A percentile compares a stretch with the other conserved stretches of the same genome.
These are phyloP conservation scores for Atalantia buxifolia DNA, from an alignment of 345 rosid species.

Conservation along the genomic window DNA sequence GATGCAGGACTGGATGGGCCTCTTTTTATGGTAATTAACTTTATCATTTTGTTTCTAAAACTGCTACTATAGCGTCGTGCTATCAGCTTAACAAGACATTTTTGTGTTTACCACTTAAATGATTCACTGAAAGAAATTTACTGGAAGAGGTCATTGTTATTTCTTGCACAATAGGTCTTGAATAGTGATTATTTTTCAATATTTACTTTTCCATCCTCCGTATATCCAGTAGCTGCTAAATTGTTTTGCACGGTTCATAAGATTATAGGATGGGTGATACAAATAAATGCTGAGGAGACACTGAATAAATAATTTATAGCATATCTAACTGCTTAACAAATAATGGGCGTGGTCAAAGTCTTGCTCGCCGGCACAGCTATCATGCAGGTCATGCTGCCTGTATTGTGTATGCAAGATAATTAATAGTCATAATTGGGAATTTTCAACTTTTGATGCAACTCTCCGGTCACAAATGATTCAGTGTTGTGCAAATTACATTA, in stretches of 20 bases:
- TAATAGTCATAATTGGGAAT: not conserved
- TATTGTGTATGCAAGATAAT: not conserved
- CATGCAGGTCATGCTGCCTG: not conserved
- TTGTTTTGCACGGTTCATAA: not conserved
- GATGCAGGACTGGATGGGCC: conserved; percentile 71
- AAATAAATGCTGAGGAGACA: not conserved
- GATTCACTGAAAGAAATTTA: not conserved
- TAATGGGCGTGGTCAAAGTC: not conserved
- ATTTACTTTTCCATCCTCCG: not conserved
- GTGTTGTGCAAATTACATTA: not conserved
- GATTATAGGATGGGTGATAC: not conserved
- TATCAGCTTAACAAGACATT: not conserved
- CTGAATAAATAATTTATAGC: not conserved
- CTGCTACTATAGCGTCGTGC: not conserved
- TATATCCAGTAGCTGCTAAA: not conserved
- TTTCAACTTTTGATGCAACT: not conserved
- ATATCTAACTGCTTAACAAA: not conserved
- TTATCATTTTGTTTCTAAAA: not conserved
- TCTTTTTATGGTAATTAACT: conserved; percentile 68
- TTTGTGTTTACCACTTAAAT: not conserved
- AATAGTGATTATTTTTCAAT: not conserved
- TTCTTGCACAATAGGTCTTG: not conserved
- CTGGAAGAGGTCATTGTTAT: not conserved
- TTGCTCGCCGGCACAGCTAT: not conserved
- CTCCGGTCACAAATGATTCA: not conserved